A percentile compares a stretch with the other conserved stretches of the same genome.
These are phyloP conservation scores for Chlorella variabilis DNA, from an alignment of 163 green algal species.

Conservation along the genomic window DNA sequence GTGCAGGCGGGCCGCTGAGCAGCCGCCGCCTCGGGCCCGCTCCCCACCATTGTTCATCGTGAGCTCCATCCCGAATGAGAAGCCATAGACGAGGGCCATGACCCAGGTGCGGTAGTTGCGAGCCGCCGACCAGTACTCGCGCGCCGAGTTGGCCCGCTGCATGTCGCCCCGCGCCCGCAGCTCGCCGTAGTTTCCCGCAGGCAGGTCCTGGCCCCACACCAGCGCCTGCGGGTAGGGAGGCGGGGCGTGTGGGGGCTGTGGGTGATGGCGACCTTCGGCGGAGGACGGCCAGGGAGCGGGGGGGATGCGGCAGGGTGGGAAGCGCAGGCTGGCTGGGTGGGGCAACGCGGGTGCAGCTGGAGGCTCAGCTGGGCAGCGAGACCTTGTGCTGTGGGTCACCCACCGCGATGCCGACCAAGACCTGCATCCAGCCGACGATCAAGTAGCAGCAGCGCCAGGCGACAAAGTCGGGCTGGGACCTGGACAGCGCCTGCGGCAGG, in stretches of 20 bases:
- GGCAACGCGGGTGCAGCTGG: not conserved
- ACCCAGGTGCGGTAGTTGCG: conserved; percentile 65
- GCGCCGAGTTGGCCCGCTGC: conserved; percentile 55
- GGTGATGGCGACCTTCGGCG: too few relatives aligned
- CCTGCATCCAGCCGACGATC: conserved; percentile 70
- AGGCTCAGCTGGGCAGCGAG: too few relatives aligned
- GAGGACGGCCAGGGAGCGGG: too few relatives aligned
- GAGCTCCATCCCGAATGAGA: conserved; percentile 94
- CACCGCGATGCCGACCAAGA: conserved; percentile 73
- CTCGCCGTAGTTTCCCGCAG: conserved; percentile 66
- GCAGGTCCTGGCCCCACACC: too few relatives aligned
- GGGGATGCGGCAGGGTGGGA: too few relatives aligned
- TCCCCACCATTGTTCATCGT: conserved; percentile 98
- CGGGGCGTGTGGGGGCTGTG: too few relatives aligned
- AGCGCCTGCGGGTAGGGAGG: too few relatives aligned
- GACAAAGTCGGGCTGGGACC: conserved; percentile 56
- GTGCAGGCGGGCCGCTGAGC: too few relatives aligned
- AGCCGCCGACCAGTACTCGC: conserved; percentile 34
- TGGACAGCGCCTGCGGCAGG: too few relatives aligned
- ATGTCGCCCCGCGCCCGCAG: conserved; percentile 59
- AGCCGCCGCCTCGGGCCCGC: too few relatives aligned
- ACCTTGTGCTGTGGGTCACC: too few relatives aligned
- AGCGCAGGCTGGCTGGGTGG: not conserved
- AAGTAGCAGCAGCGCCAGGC: conserved; percentile 95
- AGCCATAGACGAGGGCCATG: conserved; percentile 48